phyloP scores from a whole-genome alignment of 2,329 filamentous ascomycete genomes.

The Thelonectria discophora region DNA sequence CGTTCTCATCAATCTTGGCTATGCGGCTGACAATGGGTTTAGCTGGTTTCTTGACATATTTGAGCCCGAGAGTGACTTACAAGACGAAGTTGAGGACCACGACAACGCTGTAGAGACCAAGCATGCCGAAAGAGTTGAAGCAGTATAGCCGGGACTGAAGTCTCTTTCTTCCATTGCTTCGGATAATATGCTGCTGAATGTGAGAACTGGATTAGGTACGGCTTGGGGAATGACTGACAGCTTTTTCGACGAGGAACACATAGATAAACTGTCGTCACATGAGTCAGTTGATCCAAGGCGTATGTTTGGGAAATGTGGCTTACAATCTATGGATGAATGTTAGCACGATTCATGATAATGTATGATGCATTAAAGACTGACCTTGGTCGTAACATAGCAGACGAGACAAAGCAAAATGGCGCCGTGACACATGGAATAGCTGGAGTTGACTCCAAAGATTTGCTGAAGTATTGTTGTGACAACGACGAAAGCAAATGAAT shows the following conservation, averaged over 20 bases:
- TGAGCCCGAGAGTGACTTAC: slow-evolving; percentile 50
- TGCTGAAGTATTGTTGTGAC: slow-evolving; percentile 65
- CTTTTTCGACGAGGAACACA: slow-evolving; percentile 71
- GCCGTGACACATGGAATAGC: slow-evolving; percentile 60
- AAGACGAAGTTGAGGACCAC: slow-evolving; percentile 68
- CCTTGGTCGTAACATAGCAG: slow-evolving; percentile 71
- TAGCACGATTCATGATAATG: not conserved
- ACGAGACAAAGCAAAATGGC: slow-evolving; percentile 68
- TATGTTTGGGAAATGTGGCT: not conserved
- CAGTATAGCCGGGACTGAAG: slow-evolving; percentile 66
- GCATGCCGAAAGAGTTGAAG: slow-evolving; percentile 68
- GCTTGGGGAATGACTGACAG: slow-evolving; percentile 51
- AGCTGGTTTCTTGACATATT: not conserved
- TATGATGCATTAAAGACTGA: slow-evolving; percentile 42
- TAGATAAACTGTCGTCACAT: slow-evolving; percentile 61
- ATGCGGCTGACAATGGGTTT: slow-evolving; percentile 57
- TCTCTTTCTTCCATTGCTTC: slow-evolving; percentile 60
- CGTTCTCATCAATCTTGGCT: slow-evolving; percentile 61
- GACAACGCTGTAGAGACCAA: slow-evolving; percentile 55
- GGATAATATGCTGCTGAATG: slow-evolving; percentile 62
- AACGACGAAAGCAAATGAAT: slow-evolving; percentile 69
- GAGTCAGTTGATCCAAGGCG: not conserved
- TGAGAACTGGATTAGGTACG: not conserved
- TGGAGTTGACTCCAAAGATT: slow-evolving; percentile 64
- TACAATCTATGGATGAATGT: slow-evolving; percentile 11